A percentile compares a stretch with the other conserved stretches of the same genome.
These are phyloP conservation scores for Hericium alpestre DNA, from an alignment of 768 basidiomycete genomes.

Conservation along the genomic window DNA sequence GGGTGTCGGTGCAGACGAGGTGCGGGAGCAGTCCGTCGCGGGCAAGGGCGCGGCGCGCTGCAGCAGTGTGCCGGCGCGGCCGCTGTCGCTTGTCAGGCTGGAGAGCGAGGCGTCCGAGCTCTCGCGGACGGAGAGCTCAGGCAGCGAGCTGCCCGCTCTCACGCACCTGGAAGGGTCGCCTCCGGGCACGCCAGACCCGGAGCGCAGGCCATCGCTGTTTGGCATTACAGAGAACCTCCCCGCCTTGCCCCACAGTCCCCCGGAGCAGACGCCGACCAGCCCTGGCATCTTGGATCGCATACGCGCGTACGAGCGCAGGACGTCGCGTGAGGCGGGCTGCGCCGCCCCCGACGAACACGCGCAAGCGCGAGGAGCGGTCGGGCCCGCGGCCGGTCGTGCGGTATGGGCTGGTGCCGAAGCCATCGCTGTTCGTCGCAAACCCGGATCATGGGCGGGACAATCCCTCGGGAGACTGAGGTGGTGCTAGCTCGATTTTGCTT, in stretches of 20 bases:
- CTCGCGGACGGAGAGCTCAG: background rate
- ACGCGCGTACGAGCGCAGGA: conserved; percentile 45
- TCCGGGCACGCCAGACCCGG: background rate
- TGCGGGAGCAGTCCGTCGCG: no score
- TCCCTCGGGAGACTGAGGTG: conserved; percentile 11
- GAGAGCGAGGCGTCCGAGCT: background rate
- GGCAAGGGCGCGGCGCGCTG: background rate
- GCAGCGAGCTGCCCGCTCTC: background rate
- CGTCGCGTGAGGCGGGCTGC: conserved; percentile 35
- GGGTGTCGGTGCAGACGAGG: background rate
- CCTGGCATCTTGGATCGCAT: conserved; percentile 40
- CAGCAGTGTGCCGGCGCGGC: background rate
- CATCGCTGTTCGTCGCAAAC: conserved; percentile 65
- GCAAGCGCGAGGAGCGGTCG: conserved; percentile 31
- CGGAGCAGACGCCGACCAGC: background rate
- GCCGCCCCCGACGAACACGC: conserved; percentile 30
- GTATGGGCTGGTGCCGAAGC: conserved; percentile 57
- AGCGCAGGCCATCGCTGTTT: background rate
- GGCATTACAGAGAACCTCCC: background rate
- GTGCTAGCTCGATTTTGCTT: conserved; percentile 3
- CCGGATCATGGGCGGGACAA: conserved; percentile 31
- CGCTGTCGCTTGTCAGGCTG: background rate
- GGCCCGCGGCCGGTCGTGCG: conserved; percentile 25
- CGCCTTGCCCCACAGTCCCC: background rate
- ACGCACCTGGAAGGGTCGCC: background rate